A percentile compares a stretch with the other conserved stretches of the same genome.
phyloP scores from a whole-genome alignment of 768 basidiomycete genomes.

The Boletus barrowsii region DNA sequence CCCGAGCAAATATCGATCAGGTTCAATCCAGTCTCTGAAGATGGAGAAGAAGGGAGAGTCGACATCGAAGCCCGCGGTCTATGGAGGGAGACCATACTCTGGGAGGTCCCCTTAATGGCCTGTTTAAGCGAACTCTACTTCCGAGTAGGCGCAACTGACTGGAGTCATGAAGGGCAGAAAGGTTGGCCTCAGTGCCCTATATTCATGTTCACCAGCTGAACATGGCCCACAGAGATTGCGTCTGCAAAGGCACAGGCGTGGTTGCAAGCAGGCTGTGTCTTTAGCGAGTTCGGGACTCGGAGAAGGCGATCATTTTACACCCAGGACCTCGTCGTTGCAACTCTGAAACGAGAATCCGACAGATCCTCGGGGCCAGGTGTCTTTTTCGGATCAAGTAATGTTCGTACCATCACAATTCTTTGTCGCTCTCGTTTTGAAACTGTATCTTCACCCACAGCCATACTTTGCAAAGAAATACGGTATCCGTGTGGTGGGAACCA shows the following conservation, averaged over 20 bases:
- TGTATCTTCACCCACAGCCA: slow-evolving; percentile 43
- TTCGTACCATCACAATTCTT: slow-evolving; percentile 32
- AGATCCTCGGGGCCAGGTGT: slow-evolving; percentile 49
- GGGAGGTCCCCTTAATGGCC: slow-evolving; percentile 96
- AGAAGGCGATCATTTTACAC: slow-evolving; percentile 68
- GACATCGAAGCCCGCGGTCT: slow-evolving; percentile 71
- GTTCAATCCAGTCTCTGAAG: slow-evolving; percentile 58
- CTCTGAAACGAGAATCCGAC: slow-evolving; percentile 62
- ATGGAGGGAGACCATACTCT: slow-evolving; percentile 86
- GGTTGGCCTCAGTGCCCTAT: slow-evolving; percentile 40
- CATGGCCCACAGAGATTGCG: slow-evolving; percentile 53
- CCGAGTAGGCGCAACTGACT: slow-evolving; percentile 67
- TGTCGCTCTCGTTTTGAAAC: neutral
- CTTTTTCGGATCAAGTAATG: slow-evolving; percentile 81
- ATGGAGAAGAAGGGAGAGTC: slow-evolving; percentile 54
- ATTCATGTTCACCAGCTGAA: neutral
- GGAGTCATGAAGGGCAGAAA: slow-evolving; percentile 80
- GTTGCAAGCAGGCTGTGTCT: slow-evolving; percentile 58
- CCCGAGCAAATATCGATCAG: slow-evolving; percentile 58
- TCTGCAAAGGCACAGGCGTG: slow-evolving; percentile 67
- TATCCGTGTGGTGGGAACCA: slow-evolving; percentile 70
- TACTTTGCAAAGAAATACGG: slow-evolving; percentile 79
- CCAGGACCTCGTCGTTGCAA: slow-evolving; percentile 75
- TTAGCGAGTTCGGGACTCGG: slow-evolving; percentile 88
- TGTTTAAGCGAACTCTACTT: slow-evolving; percentile 90